A percentile compares a stretch with the other conserved stretches of the same genome.
Evolutionary conservation across 2,329 filamentous ascomycete species (phyloP).

Genomic region (Cladosporium halotolerans): DNA sequence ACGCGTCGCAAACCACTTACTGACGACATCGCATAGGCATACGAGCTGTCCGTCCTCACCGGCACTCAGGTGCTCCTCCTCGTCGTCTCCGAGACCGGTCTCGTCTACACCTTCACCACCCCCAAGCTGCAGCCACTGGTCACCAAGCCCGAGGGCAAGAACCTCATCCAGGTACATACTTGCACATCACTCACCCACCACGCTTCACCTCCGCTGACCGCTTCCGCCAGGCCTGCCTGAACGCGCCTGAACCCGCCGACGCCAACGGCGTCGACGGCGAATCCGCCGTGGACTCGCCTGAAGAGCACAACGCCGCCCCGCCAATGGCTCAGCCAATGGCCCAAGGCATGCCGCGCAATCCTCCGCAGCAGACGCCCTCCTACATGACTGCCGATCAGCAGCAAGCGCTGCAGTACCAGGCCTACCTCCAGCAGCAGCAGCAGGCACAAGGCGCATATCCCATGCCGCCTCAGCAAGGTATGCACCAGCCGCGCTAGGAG

Average conservation of each 20-base stretch:
- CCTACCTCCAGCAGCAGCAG: slow-evolving; percentile 34
- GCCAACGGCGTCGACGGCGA: slow-evolving; percentile 53
- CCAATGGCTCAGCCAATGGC: slow-evolving; percentile 31
- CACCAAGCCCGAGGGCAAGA: slow-evolving; percentile 98
- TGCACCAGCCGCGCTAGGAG: slow-evolving; percentile 27
- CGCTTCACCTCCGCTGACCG: slow-evolving; percentile 13
- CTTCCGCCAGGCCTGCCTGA: slow-evolving; percentile 74
- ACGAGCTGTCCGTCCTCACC: slow-evolving; percentile 93
- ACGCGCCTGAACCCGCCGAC: slow-evolving; percentile 85
- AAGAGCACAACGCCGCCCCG: slow-evolving; percentile 63
- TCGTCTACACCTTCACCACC: slow-evolving; percentile 97
- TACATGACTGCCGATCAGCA: slow-evolving; percentile 35
- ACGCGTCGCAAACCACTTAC: slow-evolving; percentile 5
- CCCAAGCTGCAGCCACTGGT: slow-evolving; percentile 97
- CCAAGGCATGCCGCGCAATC: slow-evolving; percentile 25
- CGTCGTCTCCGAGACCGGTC: slow-evolving; percentile 92
- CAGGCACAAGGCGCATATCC: slow-evolving; percentile 31
- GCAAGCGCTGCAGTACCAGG: slow-evolving; percentile 35
- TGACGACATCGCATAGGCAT: slow-evolving; percentile 57
- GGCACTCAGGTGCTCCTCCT: slow-evolving; percentile 95
- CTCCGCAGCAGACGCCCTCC: slow-evolving; percentile 22
- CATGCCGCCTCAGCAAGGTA: slow-evolving; percentile 31
- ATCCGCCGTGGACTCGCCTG: slow-evolving; percentile 71
- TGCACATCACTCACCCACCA: slow-evolving; percentile 8
- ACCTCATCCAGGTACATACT: slow-evolving; percentile 78